These are phyloP conservation scores for Fagopyrum esculentum DNA, from an alignment of 148 eudicot genomes.

Conservation along the genomic window DNA sequence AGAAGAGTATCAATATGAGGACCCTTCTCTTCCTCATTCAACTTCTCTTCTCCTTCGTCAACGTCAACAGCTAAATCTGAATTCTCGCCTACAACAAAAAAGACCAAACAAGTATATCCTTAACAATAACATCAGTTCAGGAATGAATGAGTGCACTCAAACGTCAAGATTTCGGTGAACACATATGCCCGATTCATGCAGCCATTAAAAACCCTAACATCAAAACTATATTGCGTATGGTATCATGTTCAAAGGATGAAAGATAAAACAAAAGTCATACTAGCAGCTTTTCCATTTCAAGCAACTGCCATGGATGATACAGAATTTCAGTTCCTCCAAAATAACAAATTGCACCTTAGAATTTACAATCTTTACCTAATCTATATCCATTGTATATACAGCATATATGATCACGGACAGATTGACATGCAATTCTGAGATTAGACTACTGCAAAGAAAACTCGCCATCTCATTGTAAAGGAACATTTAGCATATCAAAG, in stretches of 20 bases:
- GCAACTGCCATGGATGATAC: not conserved
- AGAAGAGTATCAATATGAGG: constrained; percentile 45
- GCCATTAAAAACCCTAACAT: not conserved
- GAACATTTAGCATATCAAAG: not conserved
- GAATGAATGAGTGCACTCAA: not conserved
- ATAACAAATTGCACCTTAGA: not conserved
- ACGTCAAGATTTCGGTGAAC: not conserved
- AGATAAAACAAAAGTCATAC: not conserved
- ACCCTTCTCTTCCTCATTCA: constrained; percentile 26
- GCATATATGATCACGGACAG: not conserved
- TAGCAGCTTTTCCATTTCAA: not conserved
- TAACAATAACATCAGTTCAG: not conserved
- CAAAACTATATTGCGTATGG: not conserved
- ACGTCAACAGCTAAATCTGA: constrained; percentile 23
- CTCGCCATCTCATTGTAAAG: not conserved
- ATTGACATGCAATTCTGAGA: not conserved
- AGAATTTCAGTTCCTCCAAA: not conserved
- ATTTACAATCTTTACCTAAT: not conserved
- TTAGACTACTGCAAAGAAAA: not conserved
- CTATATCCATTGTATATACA: not conserved
- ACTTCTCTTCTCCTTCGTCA: constrained; percentile 22
- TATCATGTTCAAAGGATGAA: not conserved
- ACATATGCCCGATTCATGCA: not conserved
- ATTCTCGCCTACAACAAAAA: constrained; percentile 24
- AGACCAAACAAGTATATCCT: not conserved